A percentile compares a stretch with the other conserved stretches of the same genome.
Evolutionary conservation across 805 yeast species (phyloP).

Genomic region (Saccharomycopsis vini): DNA sequence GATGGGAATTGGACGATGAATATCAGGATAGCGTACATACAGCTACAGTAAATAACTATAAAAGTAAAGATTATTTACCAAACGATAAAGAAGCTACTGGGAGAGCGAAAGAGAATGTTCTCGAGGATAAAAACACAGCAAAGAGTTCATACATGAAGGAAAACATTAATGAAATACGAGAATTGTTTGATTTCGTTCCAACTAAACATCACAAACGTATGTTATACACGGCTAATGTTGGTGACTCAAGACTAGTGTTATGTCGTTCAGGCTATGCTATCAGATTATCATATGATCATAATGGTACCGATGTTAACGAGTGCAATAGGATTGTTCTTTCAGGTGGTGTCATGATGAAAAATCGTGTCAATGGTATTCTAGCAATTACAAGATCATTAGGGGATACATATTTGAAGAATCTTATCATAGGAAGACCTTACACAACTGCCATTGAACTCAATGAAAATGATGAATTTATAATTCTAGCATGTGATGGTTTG

Average conservation of each 20-base stretch:
- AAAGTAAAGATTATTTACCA: conserved; percentile 13
- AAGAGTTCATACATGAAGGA: conserved; percentile 14
- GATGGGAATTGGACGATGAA: conserved; percentile 59
- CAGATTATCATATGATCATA: conserved; percentile 86
- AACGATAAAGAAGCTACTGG: conserved; percentile 3
- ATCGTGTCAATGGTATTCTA: conserved; percentile 89
- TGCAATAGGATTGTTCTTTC: conserved; percentile 60
- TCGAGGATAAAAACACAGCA: conserved; percentile 2
- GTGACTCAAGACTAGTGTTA: conserved; percentile 81
- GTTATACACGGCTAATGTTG: conserved; percentile 90
- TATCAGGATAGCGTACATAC: conserved; percentile 13
- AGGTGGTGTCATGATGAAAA: conserved; percentile 85
- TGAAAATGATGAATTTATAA: conserved; percentile 63
- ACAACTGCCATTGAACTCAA: conserved; percentile 79
- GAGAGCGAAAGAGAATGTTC: neutral
- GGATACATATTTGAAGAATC: conserved; percentile 82
- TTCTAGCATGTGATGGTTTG: conserved; percentile 91
- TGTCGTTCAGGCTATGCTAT: conserved; percentile 67
- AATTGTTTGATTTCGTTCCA: conserved; percentile 42
- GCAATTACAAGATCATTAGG: conserved; percentile 94
- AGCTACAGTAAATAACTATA: conserved; percentile 14
- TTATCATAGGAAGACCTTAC: conserved; percentile 85
- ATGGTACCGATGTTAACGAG: conserved; percentile 77
- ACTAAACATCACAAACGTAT: conserved; percentile 49
- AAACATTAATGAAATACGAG: conserved; percentile 23